These are phyloP conservation scores for Lepraria neglecta DNA, from an alignment of 495 filamentous ascomycete species.

Conservation along the genomic window DNA sequence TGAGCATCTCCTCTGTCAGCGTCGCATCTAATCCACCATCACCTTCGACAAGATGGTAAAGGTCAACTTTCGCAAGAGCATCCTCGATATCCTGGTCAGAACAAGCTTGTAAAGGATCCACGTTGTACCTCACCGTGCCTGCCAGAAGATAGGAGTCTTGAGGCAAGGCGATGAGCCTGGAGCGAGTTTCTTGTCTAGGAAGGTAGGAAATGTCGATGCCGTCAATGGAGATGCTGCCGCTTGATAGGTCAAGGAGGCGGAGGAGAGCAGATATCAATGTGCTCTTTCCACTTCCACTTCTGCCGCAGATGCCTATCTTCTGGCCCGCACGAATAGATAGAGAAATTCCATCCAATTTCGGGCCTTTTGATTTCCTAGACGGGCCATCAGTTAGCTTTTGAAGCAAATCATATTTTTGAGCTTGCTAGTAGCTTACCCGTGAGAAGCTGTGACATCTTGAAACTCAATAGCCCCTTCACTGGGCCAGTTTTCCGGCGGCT, in stretches of 20 bases:
- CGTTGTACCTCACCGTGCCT: conserved; percentile 51
- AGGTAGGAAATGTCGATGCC: conserved; percentile 32
- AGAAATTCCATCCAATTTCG: conserved; percentile 30
- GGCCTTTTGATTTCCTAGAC: conserved; percentile 12
- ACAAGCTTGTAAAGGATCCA: conserved; percentile 70
- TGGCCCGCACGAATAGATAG: conserved; percentile 35
- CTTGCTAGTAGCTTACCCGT: conserved; percentile 24
- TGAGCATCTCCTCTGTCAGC: conserved; percentile 22
- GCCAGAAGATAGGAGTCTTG: conserved; percentile 40
- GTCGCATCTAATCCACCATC: conserved; percentile 28
- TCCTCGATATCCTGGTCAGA: conserved; percentile 54
- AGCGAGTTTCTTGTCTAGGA: conserved; percentile 28
- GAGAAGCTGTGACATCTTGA: conserved; percentile 33
- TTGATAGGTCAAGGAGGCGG: conserved; percentile 31
- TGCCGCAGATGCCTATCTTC: conserved; percentile 35
- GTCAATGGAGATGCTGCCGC: conserved; percentile 34
- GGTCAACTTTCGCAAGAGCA: conserved; percentile 25
- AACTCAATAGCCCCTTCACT: conserved; percentile 30
- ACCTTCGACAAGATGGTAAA: conserved; percentile 23
- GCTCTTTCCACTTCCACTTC: conserved; percentile 41
- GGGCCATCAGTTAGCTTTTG: conserved; percentile 36
- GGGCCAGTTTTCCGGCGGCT: conserved; percentile 34
- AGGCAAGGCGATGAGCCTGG: conserved; percentile 38
- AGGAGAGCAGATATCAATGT: conserved; percentile 36
- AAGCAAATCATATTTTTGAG: conserved; percentile 38